Conservation (phyloP, 495 filamentous ascomycete species). For the Talaromyces nanjingensis region DNA sequence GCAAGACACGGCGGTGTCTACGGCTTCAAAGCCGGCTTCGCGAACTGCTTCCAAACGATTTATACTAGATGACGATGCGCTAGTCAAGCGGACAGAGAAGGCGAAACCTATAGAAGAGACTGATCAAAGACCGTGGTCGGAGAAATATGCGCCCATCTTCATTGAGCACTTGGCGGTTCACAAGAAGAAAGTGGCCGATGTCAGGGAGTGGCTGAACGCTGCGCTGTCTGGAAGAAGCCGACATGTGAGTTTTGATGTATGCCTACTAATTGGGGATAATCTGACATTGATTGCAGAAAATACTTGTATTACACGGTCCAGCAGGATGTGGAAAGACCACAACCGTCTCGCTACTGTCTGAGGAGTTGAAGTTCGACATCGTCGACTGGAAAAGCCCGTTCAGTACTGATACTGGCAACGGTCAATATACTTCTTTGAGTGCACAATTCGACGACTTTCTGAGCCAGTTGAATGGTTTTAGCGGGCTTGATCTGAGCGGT, state of each 20-base stretch:
- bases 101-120: background rate
- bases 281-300: constrained; percentile 34
- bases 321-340: constrained; percentile 92
- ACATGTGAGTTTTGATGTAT: constrained; percentile 23
- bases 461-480: constrained; percentile 67
- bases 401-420: constrained; percentile 47
- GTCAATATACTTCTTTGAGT: constrained; percentile 56
- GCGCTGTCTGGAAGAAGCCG: constrained; percentile 53
- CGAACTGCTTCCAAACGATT: background rate
- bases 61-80: constrained; percentile 5
- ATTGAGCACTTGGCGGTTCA: constrained; percentile 86
- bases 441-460: constrained; percentile 90
- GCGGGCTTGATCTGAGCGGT: constrained; percentile 55
- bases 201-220: constrained; percentile 70
- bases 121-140: constrained; percentile 65
- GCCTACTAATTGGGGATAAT: background rate
- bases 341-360: constrained; percentile 68
- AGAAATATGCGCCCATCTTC: constrained; percentile 65
- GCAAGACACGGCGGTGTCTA: background rate
- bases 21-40: background rate
- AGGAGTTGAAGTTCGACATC: constrained; percentile 62
- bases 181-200: constrained; percentile 85
- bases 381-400: constrained; percentile 87
- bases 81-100: background rate
- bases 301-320: constrained; percentile 83